Evolutionary conservation across 768 basidiomycete species (phyloP), one percentile per base, ranked within the genome.

Genomic region (Russula sp.): DNA sequence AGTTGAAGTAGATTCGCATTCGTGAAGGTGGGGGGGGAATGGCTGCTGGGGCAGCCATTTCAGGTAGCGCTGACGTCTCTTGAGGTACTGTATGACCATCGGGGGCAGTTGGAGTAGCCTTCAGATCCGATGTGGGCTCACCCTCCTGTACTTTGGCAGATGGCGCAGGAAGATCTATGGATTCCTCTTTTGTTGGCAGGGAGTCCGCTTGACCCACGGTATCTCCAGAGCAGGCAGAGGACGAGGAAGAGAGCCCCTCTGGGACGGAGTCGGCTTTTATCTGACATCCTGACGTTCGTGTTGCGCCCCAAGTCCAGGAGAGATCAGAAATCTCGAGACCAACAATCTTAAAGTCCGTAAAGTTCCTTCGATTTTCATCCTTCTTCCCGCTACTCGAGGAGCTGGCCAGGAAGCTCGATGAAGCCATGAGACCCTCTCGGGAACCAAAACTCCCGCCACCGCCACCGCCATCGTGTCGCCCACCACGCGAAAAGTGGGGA

Each of bases 321-420:
- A 97, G 78, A 69, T 89, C 87, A 70, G 81, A 84, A 69, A 97
- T 89, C 73, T 91, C 86, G 69, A 98, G 80, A 30, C 90, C 94
- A 72, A 95, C 81, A 73, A 99, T 94, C 78, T 96, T 92, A 84
- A 99, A 99, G 78, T 98, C 96, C 42, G 94, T 98, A 70, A 99
- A 86, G 34, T 95, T 97, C 71, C 92, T 85, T 72, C 88, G 84
- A 73, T 89, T 89, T 75, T 93, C 91, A 73, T 92, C 90, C 76
- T 88, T 89, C 83, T 91, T 91, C 81, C 87, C 85, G 72, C 76
- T 63, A 3, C 73, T 66, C 42, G 52, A 57, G 65, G 70, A 53
- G 57, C 63, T 56, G 65, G 63, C 28, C 62, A 70, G 22, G 34
- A 64, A 69, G 62, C 61, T 57, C 14, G 66, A 69, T 44, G 68